A percentile compares a stretch with the other conserved stretches of the same genome.
Conservation (phyloP, 2,329 filamentous ascomycete genomes). For the Phialophora tarda region DNA sequence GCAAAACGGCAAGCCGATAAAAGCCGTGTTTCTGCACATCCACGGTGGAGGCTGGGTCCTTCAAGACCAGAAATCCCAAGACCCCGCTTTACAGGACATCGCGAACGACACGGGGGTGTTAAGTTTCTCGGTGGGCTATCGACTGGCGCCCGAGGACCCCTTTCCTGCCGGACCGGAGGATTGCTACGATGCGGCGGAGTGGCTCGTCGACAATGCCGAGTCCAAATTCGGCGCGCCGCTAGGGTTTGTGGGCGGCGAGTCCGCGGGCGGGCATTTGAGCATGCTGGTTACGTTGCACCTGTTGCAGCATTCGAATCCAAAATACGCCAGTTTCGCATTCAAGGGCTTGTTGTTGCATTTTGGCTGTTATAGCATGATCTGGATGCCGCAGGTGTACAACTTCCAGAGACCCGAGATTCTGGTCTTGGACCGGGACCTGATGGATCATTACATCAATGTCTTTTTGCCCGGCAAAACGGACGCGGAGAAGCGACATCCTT, state of each 20-base stretch:
- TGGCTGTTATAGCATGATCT: conserved; percentile 58
- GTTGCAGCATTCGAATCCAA: conserved; percentile 44
- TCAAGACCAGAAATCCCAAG: conserved; percentile 48
- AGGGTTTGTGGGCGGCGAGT: conserved; percentile 55
- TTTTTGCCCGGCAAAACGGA: conserved; percentile 53
- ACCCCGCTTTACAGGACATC: conserved; percentile 56
- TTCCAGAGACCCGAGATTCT: conserved; percentile 44
- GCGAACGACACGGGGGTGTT: conserved; percentile 57
- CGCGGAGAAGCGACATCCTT: conserved; percentile 52
- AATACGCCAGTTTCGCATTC: conserved; percentile 49
- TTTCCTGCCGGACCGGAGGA: conserved; percentile 62
- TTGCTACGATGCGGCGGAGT: conserved; percentile 62
- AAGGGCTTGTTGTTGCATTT: conserved; percentile 60
- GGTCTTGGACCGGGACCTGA: conserved; percentile 56
- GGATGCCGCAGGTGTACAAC: conserved; percentile 51
- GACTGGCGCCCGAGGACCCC: conserved; percentile 64
- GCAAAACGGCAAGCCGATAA: conserved; percentile 48
- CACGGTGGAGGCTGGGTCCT: conserved; percentile 59
- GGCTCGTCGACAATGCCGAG: conserved; percentile 57
- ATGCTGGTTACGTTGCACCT: conserved; percentile 57
- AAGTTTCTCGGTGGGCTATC: conserved; percentile 63
- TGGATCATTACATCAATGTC: conserved; percentile 54
- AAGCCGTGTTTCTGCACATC: conserved; percentile 61
- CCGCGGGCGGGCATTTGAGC: conserved; percentile 59
- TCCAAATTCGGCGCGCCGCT: conserved; percentile 51